Evolutionary conservation across 2,329 filamentous ascomycete genomes (phyloP), one percentile per base, ranked within the genome.

Genomic region (Epichloe gansuensis): DNA sequence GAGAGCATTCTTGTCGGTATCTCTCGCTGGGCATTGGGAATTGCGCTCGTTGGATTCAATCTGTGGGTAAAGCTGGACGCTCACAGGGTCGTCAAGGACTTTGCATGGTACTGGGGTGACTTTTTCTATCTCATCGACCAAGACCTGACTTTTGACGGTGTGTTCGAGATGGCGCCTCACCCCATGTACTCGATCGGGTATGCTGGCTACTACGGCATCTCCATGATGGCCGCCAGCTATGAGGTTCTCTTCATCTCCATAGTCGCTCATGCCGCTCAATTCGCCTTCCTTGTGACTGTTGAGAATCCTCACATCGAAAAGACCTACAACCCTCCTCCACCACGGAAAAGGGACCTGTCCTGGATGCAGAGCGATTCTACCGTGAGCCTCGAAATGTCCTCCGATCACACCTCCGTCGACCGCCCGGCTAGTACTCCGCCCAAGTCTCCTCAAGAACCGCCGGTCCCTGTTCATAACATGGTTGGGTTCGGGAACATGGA

Each of bases 171-270:
- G 84, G 93, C 93, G 21, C 93, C 93, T 35, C 93, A 97, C 66
- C 91, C 91, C 57, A 97, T 97, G 91, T 97, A 97, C 71, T 95
- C 90, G 51, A 91, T 97, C 62, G 93, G 93, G 40, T 98, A 98
- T 68, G 89, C 89, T 50, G 93, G 93, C 46, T 98, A 94, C 73
- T 98, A 98, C 66, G 93, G 93, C 60, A 96, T 97, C 64, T 96
- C 91, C 54, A 84, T 96, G 73, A 94, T 98, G 85, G 90, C 89
- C 46, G 91, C 91, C 56, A 98, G 93, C 74, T 97, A 97, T 71
- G 89, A 91, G 63, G 91, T 98, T 53, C 78, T 98, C 48, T 90
- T 95, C 75, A 96, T 97, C 67, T 97, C 93, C 52, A 91, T 98
- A 62, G 71, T 94, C 63, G 93, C 91, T 55, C 93, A 98, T 71